Evolutionary conservation across 164 flowering plant genomes (phyloP), one percentile per base, ranked within the genome.

Genomic region (Liquidambar formosana): DNA sequence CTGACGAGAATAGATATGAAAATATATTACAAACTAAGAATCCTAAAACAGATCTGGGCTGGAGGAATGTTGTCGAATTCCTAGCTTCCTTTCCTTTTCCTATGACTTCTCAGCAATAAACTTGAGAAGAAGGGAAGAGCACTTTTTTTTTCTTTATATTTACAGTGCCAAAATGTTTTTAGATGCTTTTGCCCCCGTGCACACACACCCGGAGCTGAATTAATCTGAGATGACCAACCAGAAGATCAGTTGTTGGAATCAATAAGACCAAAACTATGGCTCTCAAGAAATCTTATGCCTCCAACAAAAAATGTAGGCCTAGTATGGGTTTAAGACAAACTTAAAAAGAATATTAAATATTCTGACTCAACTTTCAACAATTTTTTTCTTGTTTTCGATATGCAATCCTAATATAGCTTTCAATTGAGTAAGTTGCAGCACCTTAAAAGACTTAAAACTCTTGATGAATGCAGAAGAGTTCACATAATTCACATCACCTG

Each of bases 401-500:
- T 59, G 12, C 44, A 33, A 33, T 28, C 63, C 21, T 33, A 45
- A 13, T 28, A 33, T 59, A 33, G 44, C 63, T 18, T 14, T 8
- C 9, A 33, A 28, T 19, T 23, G 33, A 16, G 1, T 59, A 62
- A 8, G 65, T 43, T 45, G 23, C 8, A 19, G 27, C n/a, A 27
- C 4, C 19, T 44, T 21, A 21, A 52, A 51, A 52, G 26, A 65
- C 12, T 19, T 26, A 27, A 49, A 10, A 2, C 2, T 2, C 6
- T 33, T 2, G 41, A 33, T 19, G 51, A 62, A 69, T n/a, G 47
- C 18, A 27, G 51, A 48, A 61, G 56, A 63, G 49, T 63, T 51
- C 5, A 33, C 41, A 33, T 33, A 44, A 44, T 49, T 63, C 72
- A 74, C 64, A 75, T 85, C 79, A 81, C 86, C 96, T 88, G 81